Evolutionary conservation across 495 filamentous ascomycete genomes (phyloP), one percentile per base, ranked within the genome.

Genomic region (Neurospora africana): DNA sequence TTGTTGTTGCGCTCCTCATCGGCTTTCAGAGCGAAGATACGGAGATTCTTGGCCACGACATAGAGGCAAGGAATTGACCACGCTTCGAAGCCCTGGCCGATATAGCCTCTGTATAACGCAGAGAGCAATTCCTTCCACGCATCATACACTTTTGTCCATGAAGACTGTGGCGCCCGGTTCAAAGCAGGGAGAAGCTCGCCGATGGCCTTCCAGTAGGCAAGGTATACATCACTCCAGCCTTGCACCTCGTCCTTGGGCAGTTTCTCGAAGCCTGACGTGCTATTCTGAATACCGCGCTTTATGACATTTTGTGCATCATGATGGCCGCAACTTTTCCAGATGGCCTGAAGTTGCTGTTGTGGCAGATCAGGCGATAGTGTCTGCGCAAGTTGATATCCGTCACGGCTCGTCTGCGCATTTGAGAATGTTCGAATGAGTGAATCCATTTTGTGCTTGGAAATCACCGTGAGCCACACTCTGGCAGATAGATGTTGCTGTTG

Each of bases 21-120:
- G 40, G 96, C 93, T 76, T 90, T 91, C 79, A 96, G 93, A 39
- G 95, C 95, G 79, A 97, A 97, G 15, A 89, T 80, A 41, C 96
- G 86, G 72, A 99, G 81, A 77, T 96, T 91, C 79, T 91, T 95
- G 41, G 92, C 93, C 8, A 89, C 88, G 13, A 89, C 86, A 75
- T 98, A 98, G 71, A 99, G 84, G 78, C 92, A 94, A 19, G 94
- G 93, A 44, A 98, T 83, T 0, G 93, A 94, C 94, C 94, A 98
- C 23, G 91, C 89, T 40, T 91, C 88, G 76, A 98, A 91, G 5
- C 86, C 85, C 41, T 83, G 81, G 70, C 83, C 89, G 11, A 86
- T 87, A 79, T 97, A 97, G 4, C 91, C 92, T 68, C 90, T 85
- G n/a, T 92, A 88, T 38, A 97, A 77, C 10, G 82, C 79, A 73